These are phyloP conservation scores for Schizopora paradoxa DNA, from an alignment of 1,284 basidiomycete species.

Conservation along the genomic window DNA sequence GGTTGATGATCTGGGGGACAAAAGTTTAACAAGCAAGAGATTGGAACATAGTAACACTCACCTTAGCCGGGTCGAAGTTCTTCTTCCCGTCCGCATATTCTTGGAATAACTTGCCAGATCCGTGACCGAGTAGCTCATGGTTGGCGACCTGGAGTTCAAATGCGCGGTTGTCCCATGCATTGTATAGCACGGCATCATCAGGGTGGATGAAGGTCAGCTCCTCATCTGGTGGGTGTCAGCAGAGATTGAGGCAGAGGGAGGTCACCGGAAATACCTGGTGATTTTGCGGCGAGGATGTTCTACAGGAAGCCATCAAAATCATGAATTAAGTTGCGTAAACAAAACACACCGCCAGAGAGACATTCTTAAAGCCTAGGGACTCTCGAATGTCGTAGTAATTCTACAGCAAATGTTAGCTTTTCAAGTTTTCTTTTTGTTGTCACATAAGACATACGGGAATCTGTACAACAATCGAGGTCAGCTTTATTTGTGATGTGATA, in stretches of 20 bases:
- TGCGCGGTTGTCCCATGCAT: conserved; percentile 67
- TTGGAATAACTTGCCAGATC: conserved; percentile 75
- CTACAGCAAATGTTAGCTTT: conserved; percentile 25
- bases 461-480: conserved; percentile 30
- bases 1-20: conserved; percentile 60
- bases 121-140: conserved; percentile 77
- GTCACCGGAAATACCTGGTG: conserved; percentile 49
- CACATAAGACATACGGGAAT: conserved; percentile 48
- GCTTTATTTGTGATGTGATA: background rate
- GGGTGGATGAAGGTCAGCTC: conserved; percentile 77
- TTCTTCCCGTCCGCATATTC: conserved; percentile 68
- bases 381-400: conserved; percentile 81
- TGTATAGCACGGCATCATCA: conserved; percentile 62
- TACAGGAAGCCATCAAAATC: conserved; percentile 22
- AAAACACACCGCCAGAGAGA: conserved; percentile 59
- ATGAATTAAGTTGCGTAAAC: conserved; percentile 1
- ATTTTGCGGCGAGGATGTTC: conserved; percentile 80
- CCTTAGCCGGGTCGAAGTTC: conserved; percentile 72
- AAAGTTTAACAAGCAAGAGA: conserved; percentile 3
- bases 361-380: conserved; percentile 78
- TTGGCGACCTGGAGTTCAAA: conserved; percentile 86
- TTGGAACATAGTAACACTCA: conserved; percentile 21
- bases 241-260: no score
- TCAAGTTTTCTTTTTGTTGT: background rate
- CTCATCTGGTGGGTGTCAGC: conserved; percentile 45